Evolutionary conservation across 2,329 filamentous ascomycete genomes (phyloP), one percentile per base, ranked within the genome.

Genomic region (Dactylellina parvicollis): DNA sequence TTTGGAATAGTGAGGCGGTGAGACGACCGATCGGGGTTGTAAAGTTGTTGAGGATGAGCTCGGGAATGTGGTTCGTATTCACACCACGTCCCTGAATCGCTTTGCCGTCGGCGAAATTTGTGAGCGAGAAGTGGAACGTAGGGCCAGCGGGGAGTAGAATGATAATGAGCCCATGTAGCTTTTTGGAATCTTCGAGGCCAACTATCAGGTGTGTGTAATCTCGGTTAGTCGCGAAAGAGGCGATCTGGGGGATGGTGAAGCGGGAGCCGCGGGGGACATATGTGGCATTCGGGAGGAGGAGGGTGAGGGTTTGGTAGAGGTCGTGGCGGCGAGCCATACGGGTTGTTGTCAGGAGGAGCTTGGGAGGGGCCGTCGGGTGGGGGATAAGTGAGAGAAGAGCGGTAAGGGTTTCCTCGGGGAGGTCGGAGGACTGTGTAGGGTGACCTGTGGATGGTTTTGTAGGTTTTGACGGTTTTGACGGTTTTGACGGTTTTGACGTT

Each of bases 11-110:
- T 78, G 92, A 89, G 7, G 93, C 94, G 0, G 93, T 92, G 38
- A 98, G 83, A 8, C 96, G 84, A 82, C 95, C 95, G 1, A 99
- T 85, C 0, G 94, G 92, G 0, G 95, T 99, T 78, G 91, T 90
- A 84, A 99, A 99, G 80, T 95, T 94, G 82, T 98, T 98, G 56
- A 97, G 85, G 34, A 96, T 86, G 26, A 97, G 84, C 81, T 97
- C 94, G 0, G 93, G 92, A 79, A 92, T 92, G 82, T 97, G 93
- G 52, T 91, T 90, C 0, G 94, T 97, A 0, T 92, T 87, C 76
- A 93, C 94, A 82, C 88, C 95, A 80, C 99, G 94, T 1, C 94
- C 93, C 0, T 92, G 92, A 12, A 99, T 85, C 76, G 91, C 91
- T 79, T 90, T 91, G 55, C 92, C 92, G 77, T 96, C 91, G 34